phyloP scores from a whole-genome alignment of 768 basidiomycete species.

The Collybia mongolica region DNA sequence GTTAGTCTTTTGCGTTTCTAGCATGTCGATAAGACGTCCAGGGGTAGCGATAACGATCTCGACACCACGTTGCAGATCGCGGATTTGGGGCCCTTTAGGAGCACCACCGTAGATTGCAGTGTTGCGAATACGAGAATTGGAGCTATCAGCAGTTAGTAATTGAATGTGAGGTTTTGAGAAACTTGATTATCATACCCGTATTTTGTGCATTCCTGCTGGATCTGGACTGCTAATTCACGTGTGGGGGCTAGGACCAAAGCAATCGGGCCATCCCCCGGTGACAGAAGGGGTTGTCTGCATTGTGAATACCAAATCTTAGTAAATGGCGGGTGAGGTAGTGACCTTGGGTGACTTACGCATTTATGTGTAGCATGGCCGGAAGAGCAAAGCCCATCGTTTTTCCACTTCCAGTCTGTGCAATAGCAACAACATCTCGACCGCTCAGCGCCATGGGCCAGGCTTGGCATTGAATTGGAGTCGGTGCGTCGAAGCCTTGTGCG shows the following conservation, averaged over 20 bases:
- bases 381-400: conserved; percentile 99
- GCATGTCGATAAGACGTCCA: conserved; percentile 98
- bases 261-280: conserved; percentile 96
- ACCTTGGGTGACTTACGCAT: conserved; percentile 68
- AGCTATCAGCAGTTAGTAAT: conserved; percentile 40
- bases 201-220: conserved; percentile 97
- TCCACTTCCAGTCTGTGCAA: conserved; percentile 97
- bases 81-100: conserved; percentile 97
- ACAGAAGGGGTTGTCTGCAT: conserved; percentile 82
- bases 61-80: conserved; percentile 94
- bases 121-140: conserved; percentile 95
- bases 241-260: conserved; percentile 96
- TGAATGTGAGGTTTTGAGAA: not conserved
- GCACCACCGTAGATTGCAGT: conserved; percentile 99
- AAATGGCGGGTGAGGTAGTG: not conserved
- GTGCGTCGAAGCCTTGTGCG: conserved; percentile 87
- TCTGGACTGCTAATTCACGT: conserved; percentile 97
- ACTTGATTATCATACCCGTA: conserved; percentile 66
- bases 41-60: conserved; percentile 99
- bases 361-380: conserved; percentile 99
- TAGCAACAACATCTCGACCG: conserved; percentile 92
- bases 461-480: conserved; percentile 97
- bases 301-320: conserved; percentile 12
- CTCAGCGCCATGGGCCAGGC: conserved; percentile 99
- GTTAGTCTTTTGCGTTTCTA: conserved; percentile 95